Evolutionary conservation across 2,329 filamentous ascomycete species (phyloP).

Genomic region (Verticillium albo-atrum): DNA sequence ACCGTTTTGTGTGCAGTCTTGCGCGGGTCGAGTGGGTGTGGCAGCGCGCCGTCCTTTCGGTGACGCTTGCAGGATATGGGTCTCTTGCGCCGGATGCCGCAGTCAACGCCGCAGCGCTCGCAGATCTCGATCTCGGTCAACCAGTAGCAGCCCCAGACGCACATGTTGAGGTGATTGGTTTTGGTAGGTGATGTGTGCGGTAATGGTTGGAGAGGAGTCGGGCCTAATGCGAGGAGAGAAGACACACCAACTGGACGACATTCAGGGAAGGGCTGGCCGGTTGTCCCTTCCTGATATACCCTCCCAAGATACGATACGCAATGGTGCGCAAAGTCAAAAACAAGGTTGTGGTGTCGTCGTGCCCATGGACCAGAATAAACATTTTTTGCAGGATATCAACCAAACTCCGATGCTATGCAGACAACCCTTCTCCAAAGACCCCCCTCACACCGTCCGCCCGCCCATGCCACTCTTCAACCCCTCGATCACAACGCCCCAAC

Average conservation of each 20-base stretch:
- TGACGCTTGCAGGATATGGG: not conserved
- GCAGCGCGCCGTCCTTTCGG: not conserved
- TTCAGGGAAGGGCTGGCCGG: not conserved
- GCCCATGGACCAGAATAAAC: not conserved
- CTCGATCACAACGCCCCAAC: constrained; percentile 46
- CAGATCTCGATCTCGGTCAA: not conserved
- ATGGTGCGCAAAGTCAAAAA: not conserved
- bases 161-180: not conserved
- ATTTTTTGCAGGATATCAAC: not conserved
- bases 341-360: not conserved
- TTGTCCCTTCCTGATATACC: not conserved
- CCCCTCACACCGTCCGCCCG: constrained; percentile 5
- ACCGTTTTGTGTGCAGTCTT: too few species aligned
- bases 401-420: constrained; percentile 13
- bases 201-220: not conserved
- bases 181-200: too few species aligned
- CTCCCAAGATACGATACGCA: too few species aligned
- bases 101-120: not conserved
- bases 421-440: not conserved
- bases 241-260: too few species aligned
- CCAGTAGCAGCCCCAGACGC: not conserved
- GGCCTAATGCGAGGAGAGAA: too few species aligned
- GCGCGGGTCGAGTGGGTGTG: not conserved
- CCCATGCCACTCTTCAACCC: constrained; percentile 42
- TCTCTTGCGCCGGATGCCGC: not conserved